Conservation (phyloP, 495 filamentous ascomycete genomes). For the Polyplosphaeria fusca region DNA sequence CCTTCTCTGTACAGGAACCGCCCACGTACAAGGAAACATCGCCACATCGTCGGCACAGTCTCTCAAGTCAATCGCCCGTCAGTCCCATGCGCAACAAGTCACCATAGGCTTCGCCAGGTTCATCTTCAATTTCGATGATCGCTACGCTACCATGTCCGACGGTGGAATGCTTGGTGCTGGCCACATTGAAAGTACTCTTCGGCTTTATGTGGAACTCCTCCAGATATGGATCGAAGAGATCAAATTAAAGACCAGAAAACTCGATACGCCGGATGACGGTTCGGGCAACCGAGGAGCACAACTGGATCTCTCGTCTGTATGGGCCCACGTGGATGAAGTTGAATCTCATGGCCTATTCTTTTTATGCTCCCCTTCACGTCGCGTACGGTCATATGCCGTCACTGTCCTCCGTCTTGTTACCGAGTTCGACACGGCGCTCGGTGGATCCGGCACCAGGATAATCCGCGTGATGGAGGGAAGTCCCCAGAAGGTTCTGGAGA, state of each 20-base stretch:
- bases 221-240: conserved; percentile 98
- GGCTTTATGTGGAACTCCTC: conserved; percentile 88
- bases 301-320: conserved; percentile 79
- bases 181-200: conserved; percentile 91
- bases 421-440: conserved; percentile 87
- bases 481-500: conserved; percentile 79
- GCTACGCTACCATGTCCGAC: conserved; percentile 96
- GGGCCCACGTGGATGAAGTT: conserved; percentile 91
- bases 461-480: conserved; percentile 91
- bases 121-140: conserved; percentile 96
- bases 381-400: conserved; percentile 85
- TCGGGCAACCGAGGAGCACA: conserved; percentile 62
- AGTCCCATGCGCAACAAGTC: conserved; percentile 90
- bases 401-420: conserved; percentile 88
- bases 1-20: conserved; percentile 91
- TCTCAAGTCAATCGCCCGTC: conserved; percentile 88
- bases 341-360: conserved; percentile 99
- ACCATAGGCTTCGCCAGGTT: conserved; percentile 95
- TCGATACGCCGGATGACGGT: conserved; percentile 59
- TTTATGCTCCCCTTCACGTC: conserved; percentile 87
- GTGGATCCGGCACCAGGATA: conserved; percentile 73
- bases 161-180: conserved; percentile 93
- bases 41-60: conserved; percentile 89
- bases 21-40: conserved; percentile 90
- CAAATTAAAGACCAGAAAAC: conserved; percentile 73